Base-by-base conservation (phyloP, 2,329 filamentous ascomycete genomes). In the Hawksworthiomyces lignivorus region DNA sequence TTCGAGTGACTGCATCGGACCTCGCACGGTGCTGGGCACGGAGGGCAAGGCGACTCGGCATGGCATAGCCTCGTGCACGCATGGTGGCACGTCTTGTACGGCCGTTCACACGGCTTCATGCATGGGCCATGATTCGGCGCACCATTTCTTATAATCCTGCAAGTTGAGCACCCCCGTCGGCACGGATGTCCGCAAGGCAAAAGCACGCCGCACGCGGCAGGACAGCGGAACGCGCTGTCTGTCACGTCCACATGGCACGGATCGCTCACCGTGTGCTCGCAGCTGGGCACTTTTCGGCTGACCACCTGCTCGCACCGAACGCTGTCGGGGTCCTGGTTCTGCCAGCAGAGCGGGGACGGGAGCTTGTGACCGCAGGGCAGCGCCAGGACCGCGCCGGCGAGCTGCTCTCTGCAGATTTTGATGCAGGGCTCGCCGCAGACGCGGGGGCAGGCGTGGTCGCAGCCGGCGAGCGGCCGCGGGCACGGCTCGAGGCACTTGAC, bases 111-210 rank as follows among this genome's bases (percentile, higher is more conserved):
- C 2, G 32, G 46, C 32, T 68, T 62, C 0, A 44, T 48, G 52
- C 78, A 82, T 5, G 50, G 38, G 2, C 60, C 65, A 48, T 84
- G 77, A 15, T 66, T 53, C n/a, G n/a, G n/a, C n/a, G n/a, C n/a
- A n/a, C n/a, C n/a, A n/a, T n/a, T n/a, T n/a, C n/a, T n/a, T n/a
- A n/a, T n/a, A n/a, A n/a, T n/a, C n/a, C n/a, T 65, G 56, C 81
- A 86, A 0, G 48, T 41, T 7, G 45, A 56, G 52, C 80, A 85
- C 7, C 26, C 29, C 3, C 59, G 61, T 5, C 51, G 61, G 55
- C 80, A 85, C 1, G 42, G 43, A 52, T 84, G 81, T 0, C 82
- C 78, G 50, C 82, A 87, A 0, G 56, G 21, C 1, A 77, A 62
- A 1, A 53, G 31, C 1, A 49, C 47, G 1, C 56, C 61, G 49